Evolutionary conservation across 2,329 filamentous ascomycete species (phyloP).

Genomic region (Cercospora sp.): DNA sequence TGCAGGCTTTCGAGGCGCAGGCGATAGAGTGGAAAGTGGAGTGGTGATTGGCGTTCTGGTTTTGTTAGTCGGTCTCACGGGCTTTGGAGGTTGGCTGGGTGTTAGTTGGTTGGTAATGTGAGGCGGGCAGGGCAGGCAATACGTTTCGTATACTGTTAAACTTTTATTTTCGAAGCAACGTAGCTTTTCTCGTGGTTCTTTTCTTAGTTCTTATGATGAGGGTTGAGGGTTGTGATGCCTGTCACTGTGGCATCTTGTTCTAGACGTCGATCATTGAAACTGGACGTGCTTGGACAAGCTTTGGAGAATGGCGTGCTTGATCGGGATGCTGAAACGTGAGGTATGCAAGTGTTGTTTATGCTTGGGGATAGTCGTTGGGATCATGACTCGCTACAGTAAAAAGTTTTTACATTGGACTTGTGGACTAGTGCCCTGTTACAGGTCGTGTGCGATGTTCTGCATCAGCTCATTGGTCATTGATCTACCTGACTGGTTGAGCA

Average conservation of each 20-base stretch:
- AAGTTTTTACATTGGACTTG: not conserved
- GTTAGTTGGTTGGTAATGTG: slow-evolving; percentile 42
- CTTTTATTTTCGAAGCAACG: not conserved
- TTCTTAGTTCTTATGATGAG: not conserved
- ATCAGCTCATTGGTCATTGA: not conserved
- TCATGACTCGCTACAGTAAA: not conserved
- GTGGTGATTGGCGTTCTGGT: slow-evolving; percentile 40
- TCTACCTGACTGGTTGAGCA: not conserved
- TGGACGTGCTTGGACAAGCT: not conserved
- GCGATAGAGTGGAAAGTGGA: slow-evolving; percentile 40
- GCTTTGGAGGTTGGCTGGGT: slow-evolving; percentile 40
- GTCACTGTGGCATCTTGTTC: not conserved
- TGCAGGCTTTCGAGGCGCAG: slow-evolving; percentile 35
- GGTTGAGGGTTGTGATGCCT: not conserved
- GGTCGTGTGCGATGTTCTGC: not conserved
- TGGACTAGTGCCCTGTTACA: not conserved
- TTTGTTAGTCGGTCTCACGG: slow-evolving; percentile 39
- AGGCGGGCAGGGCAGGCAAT: not conserved
- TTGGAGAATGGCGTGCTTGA: not conserved
- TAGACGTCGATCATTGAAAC: not conserved
- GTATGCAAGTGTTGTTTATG: not conserved
- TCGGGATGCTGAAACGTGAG: not conserved
- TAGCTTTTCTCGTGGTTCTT: not conserved
- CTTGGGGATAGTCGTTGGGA: not conserved
- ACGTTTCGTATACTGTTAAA: not conserved